Evolutionary conservation across 140 eudicot genomes (phyloP).

Genomic region (Senecio squalidus): DNA sequence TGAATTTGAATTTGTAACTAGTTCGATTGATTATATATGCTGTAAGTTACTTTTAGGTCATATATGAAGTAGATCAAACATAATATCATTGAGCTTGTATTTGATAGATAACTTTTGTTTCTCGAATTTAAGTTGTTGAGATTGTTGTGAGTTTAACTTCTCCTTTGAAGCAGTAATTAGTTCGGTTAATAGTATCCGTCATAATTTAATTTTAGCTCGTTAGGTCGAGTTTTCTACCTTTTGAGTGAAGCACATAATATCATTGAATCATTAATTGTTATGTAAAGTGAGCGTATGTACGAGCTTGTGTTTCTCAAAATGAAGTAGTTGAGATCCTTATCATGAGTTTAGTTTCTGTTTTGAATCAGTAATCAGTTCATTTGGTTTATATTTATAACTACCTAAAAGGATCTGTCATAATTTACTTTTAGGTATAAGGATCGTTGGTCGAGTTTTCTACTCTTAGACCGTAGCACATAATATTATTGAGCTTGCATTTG

Average conservation of each 20-base stretch:
- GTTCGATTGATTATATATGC: not conserved
- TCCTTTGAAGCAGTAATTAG: not conserved
- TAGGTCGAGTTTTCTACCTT: too few species aligned
- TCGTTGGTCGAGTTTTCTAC: not conserved
- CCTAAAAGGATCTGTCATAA: not conserved
- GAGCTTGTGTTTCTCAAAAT: too few species aligned
- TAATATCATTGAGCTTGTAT: too few species aligned
- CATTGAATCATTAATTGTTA: too few species aligned
- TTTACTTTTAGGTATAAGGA: not conserved
- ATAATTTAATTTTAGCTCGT: not conserved
- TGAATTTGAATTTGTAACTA: not conserved
- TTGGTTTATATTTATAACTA: conserved; percentile 10
- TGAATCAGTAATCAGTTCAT: not conserved
- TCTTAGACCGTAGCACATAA: not conserved
- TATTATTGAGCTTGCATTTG: too few species aligned
- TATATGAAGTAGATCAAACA: too few species aligned
- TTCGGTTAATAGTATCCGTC: conserved; percentile 3
- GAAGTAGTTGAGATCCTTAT: not conserved
- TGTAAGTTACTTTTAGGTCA: too few species aligned
- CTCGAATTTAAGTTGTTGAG: too few species aligned
- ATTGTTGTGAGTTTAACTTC: too few species aligned
- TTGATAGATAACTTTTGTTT: not conserved
- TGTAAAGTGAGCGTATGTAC: too few species aligned
- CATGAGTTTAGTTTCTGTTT: not conserved
- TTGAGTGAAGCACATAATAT: not conserved